Percentiles rank a stretch among this genome's conserved stretches.
These are phyloP conservation scores for Cladorrhinum sp. DNA, from an alignment of 2,329 filamentous ascomycete genomes.

Conservation along the genomic window DNA sequence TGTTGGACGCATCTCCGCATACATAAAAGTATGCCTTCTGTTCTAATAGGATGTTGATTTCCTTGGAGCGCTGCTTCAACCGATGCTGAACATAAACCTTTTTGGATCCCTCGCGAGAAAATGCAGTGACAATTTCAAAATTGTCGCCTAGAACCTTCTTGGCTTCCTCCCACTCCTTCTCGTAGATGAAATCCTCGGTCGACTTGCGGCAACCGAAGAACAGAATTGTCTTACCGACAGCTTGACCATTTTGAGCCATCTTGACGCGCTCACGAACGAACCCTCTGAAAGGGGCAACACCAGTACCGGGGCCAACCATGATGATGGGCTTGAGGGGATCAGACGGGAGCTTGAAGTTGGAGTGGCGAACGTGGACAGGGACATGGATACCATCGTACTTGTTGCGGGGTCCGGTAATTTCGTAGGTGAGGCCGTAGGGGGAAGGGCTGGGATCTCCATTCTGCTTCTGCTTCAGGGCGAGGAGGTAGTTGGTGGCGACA, in stretches of 20 bases:
- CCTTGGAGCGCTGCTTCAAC: constrained; percentile 75
- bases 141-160: constrained; percentile 80
- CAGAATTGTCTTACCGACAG: constrained; percentile 81
- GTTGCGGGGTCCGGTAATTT: constrained; percentile 85
- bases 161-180: constrained; percentile 86
- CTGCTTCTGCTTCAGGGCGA: constrained; percentile 95
- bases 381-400: constrained; percentile 96
- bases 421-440: constrained; percentile 80
- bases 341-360: constrained; percentile 98
- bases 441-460: constrained; percentile 80
- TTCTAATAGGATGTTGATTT: constrained; percentile 82
- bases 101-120: constrained; percentile 81
- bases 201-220: constrained; percentile 93
- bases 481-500: constrained; percentile 93
- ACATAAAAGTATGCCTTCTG: constrained; percentile 95
- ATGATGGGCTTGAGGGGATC: constrained; percentile 92
- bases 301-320: constrained; percentile 93
- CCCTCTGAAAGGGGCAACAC: constrained; percentile 91
- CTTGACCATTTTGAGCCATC: constrained; percentile 73
- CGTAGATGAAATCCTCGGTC: constrained; percentile 89
- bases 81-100: constrained; percentile 98
- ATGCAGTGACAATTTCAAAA: constrained; percentile 87
- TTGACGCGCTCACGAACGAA: constrained; percentile 93
- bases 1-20: constrained; percentile 95
- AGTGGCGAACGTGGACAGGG: constrained; percentile 93